These are phyloP conservation scores for Penicillium sp. DNA, from an alignment of 2,329 filamentous ascomycete species.

Conservation along the genomic window DNA sequence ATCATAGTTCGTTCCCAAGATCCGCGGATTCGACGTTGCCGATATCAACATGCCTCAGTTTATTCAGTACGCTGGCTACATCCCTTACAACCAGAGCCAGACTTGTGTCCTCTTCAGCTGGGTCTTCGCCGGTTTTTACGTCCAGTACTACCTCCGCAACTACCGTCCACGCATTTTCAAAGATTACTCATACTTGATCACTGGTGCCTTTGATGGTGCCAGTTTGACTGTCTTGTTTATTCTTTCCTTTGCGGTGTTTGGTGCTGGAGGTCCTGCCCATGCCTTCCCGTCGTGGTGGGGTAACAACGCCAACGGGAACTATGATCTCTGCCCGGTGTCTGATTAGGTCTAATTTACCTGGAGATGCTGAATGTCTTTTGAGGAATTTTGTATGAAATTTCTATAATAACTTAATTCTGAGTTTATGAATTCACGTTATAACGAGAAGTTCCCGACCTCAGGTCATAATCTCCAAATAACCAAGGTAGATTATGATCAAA, in stretches of 20 bases:
- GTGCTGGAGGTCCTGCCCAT: conserved; percentile 46
- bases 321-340: conserved; percentile 33
- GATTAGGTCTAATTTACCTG: not conserved
- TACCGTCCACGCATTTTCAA: conserved; percentile 54
- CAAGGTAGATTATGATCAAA: too few species aligned
- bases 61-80: conserved; percentile 56
- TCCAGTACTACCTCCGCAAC: conserved; percentile 56
- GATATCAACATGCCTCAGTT: conserved; percentile 58
- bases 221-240: conserved; percentile 53
- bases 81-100: conserved; percentile 58
- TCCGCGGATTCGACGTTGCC: conserved; percentile 42
- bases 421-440: too few species aligned
- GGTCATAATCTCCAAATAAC: too few species aligned
- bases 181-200: conserved; percentile 56
- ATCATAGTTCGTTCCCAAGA: conserved; percentile 49
- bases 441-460: too few species aligned
- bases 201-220: conserved; percentile 56
- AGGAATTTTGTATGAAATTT: too few species aligned
- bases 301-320: conserved; percentile 52
- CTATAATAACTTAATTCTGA: too few species aligned
- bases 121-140: conserved; percentile 47
- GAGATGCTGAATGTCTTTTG: too few species aligned
- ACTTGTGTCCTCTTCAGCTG: conserved; percentile 57
- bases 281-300: conserved; percentile 59
- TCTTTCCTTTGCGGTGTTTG: conserved; percentile 59